Evolutionary conservation across 2,329 filamentous ascomycete species (phyloP).

Genomic region (Polytolypa hystricis): DNA sequence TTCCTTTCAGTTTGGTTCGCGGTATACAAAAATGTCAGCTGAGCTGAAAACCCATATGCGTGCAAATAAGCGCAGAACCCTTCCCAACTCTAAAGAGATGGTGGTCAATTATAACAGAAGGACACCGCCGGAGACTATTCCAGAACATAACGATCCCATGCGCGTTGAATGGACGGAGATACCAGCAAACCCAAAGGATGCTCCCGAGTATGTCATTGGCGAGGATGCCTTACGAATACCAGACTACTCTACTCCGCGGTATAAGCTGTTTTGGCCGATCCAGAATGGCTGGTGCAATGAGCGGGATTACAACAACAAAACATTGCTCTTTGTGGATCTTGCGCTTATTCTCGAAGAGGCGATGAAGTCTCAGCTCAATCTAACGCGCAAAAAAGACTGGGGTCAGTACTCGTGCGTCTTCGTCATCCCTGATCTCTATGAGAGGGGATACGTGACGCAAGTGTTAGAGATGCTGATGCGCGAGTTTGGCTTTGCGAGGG

Average conservation of each 20-base stretch:
- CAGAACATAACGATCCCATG: constrained; percentile 87
- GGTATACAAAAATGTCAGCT: constrained; percentile 69
- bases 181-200: constrained; percentile 44
- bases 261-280: constrained; percentile 88
- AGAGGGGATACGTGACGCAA: constrained; percentile 81
- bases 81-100: constrained; percentile 95
- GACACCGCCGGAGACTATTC: constrained; percentile 73
- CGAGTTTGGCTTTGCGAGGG: constrained; percentile 77
- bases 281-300: constrained; percentile 83
- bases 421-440: constrained; percentile 91
- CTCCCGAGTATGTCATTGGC: constrained; percentile 71
- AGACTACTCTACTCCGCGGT: constrained; percentile 77
- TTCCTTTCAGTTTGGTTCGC: constrained; percentile 43
- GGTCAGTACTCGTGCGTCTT: constrained; percentile 92
- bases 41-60: constrained; percentile 88
- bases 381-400: constrained; percentile 70
- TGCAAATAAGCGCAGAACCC: constrained; percentile 81
- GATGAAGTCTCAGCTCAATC: constrained; percentile 70
- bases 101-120: constrained; percentile 89
- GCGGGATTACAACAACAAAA: constrained; percentile 68
- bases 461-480: constrained; percentile 74
- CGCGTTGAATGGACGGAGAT: constrained; percentile 94
- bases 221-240: constrained; percentile 74
- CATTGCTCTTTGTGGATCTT: constrained; percentile 75
- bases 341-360: constrained; percentile 78